Conservation (phyloP, 441 rosid genomes). For the Manihot esculenta region DNA sequence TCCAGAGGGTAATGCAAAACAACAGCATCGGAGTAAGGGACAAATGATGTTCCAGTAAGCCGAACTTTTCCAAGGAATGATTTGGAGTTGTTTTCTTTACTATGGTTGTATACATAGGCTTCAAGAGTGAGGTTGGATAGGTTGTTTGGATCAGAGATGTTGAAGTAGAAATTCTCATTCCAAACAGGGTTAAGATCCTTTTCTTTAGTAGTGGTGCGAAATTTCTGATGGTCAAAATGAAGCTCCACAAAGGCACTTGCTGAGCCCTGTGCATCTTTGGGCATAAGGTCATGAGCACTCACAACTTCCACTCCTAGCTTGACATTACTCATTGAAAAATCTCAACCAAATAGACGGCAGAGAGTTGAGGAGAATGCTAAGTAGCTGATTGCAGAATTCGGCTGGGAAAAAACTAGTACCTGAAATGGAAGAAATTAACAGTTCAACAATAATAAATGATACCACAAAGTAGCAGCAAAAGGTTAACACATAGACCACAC, state of each 20-base stretch:
- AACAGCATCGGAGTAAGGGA: conserved; percentile 73
- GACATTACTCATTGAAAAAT: conserved; percentile 52
- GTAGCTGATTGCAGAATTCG: neutral
- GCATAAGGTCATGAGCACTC: conserved; percentile 66
- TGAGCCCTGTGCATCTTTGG: conserved; percentile 64
- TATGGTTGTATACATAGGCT: conserved; percentile 53
- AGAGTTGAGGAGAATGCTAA: neutral
- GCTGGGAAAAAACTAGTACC: conserved; percentile 22
- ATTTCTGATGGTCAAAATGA: conserved; percentile 71
- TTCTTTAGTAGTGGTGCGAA: conserved; percentile 62
- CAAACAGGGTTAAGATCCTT: conserved; percentile 77
- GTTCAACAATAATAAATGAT: neutral
- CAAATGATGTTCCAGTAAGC: conserved; percentile 74
- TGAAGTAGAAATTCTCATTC: conserved; percentile 87
- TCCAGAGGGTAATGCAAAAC: conserved; percentile 83
- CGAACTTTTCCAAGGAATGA: conserved; percentile 70
- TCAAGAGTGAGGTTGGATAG: conserved; percentile 58
- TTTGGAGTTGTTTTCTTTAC: conserved; percentile 42
- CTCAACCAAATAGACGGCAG: neutral
- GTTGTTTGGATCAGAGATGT: conserved; percentile 64
- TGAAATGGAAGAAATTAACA: conserved; percentile 19
- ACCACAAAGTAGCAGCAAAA: neutral
- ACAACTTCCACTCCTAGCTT: conserved; percentile 90
- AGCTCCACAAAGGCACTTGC: conserved; percentile 75
- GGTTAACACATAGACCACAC: neutral